A percentile compares a stretch with the other conserved stretches of the same genome.
Evolutionary conservation across 169 alveolate genomes (phyloP).

Genomic region (Cryptosporidium sp.): DNA sequence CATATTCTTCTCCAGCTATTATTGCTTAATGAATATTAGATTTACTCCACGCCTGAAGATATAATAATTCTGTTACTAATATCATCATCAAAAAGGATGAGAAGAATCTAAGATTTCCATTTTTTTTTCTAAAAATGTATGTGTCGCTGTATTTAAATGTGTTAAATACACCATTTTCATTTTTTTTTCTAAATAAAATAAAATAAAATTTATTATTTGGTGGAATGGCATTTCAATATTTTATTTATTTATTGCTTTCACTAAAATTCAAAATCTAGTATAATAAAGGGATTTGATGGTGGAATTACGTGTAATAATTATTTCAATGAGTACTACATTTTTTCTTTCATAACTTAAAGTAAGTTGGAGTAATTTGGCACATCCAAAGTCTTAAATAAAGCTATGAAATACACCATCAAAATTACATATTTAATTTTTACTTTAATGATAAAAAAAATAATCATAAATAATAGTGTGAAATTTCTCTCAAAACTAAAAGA

Average conservation of each 20-base stretch:
- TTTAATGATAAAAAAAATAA: too few species aligned
- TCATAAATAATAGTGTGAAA: too few species aligned
- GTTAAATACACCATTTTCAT: not conserved
- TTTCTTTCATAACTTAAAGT: too few species aligned
- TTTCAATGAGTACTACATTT: too few species aligned
- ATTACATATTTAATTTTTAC: too few species aligned
- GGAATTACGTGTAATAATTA: too few species aligned
- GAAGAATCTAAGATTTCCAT: slow-evolving; percentile 14
- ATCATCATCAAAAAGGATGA: not conserved
- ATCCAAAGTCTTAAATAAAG: not conserved
- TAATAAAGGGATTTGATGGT: too few species aligned
- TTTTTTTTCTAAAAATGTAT: not conserved
- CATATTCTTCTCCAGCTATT: slow-evolving; percentile 53
- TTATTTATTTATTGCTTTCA: too few species aligned
- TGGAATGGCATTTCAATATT: too few species aligned
- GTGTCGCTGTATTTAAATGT: not conserved
- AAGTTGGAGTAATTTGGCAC: not conserved
- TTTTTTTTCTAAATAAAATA: too few species aligned
- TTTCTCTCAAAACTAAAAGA: not conserved
- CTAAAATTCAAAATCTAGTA: too few species aligned
- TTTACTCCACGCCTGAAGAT: not conserved
- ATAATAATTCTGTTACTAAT: not conserved
- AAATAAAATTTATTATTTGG: too few species aligned
- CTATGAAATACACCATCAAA: not conserved
- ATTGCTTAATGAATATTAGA: not conserved